Base-by-base conservation (phyloP, 805 yeast genomes). In the Priceomyces haplophilus region DNA sequence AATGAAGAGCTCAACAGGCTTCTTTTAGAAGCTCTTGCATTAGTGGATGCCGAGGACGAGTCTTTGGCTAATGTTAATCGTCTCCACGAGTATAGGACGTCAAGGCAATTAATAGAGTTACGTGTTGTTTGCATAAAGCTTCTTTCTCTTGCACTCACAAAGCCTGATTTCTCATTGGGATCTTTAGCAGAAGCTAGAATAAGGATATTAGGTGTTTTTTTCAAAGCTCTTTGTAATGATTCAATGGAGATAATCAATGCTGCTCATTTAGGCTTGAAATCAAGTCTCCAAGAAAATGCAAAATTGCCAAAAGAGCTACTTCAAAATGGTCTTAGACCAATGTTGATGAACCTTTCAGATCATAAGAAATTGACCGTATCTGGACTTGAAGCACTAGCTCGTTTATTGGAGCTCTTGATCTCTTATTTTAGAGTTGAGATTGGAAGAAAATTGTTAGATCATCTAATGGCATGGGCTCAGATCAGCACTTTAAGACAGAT, bases 1-100 rank as follows among this genome's bases (percentile, higher is more conserved):
- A 87, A 86, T 51, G 98, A 93, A 42, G 98, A 95, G 56, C 66
- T 93, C 45, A 85, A 83, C 45, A 70, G 99, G 41, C 69, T 95
- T 43, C 66, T 93, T 7, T 78, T 87, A 44, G 99, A 93, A 59
- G 97, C 97, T 0, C 72, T 91, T 43, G 96, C 96, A 0, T 68
- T 93, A 38, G 97, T 93, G 6, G 99, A 93, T 65, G 98, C 99
- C 0, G 99, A 93, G 44, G 99, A 93, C 61, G 97, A 91, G 54
- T 87, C 96, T 2, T 71, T 95, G 48, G 88, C 96, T 0, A 87
- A 89, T 48, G 86, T 88, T 0, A 95, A 87, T 54, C 76, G 93
- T 27, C 80, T 88, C 1, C 78, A 86, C 36, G 99, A 93, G 56
- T 83, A 89, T 56, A 76, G 88, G 43, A 90, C 97, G 0, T 76